Conservation (phyloP, 768 basidiomycete species). For the Rhodotorula babjevae region DNA sequence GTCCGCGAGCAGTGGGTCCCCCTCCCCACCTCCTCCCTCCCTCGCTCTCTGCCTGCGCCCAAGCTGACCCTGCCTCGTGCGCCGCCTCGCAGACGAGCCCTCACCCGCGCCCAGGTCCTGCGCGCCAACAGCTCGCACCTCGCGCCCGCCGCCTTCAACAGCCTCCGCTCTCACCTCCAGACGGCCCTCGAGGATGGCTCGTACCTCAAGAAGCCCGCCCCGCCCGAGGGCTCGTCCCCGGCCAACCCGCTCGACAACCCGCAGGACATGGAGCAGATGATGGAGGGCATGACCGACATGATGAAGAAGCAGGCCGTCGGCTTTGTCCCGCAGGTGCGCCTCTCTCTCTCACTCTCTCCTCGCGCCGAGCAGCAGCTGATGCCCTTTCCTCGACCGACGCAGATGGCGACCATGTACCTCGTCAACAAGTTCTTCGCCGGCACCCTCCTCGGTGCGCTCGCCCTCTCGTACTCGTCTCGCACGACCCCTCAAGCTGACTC, state of each 20-base stretch:
- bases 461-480: conserved; percentile 38
- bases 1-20: conserved; percentile 83
- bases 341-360: background rate
- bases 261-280: conserved; percentile 57
- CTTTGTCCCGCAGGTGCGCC: conserved; percentile 67
- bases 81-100: conserved; percentile 17
- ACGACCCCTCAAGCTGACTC: background rate
- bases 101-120: conserved; percentile 36
- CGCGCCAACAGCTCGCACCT: conserved; percentile 30
- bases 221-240: conserved; percentile 47
- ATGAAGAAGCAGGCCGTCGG: conserved; percentile 99
- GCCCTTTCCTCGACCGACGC: conserved; percentile 39
- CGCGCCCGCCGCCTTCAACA: conserved; percentile 46
- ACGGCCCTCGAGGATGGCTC: conserved; percentile 53
- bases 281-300: conserved; percentile 82
- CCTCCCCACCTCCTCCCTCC: background rate
- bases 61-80: too few relatives aligned
- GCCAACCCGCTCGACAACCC: conserved; percentile 48
- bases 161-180: conserved; percentile 45
- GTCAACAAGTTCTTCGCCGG: conserved; percentile 99
- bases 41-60: too few relatives aligned
- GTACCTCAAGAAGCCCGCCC: conserved; percentile 80
- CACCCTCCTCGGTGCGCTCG: conserved; percentile 80
- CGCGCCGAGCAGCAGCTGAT: background rate
- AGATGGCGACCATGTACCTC: conserved; percentile 99